Evolutionary conservation across 441 rosid genomes (phyloP), one percentile per base, ranked within the genome.

Genomic region (Erysimum cheiri): DNA sequence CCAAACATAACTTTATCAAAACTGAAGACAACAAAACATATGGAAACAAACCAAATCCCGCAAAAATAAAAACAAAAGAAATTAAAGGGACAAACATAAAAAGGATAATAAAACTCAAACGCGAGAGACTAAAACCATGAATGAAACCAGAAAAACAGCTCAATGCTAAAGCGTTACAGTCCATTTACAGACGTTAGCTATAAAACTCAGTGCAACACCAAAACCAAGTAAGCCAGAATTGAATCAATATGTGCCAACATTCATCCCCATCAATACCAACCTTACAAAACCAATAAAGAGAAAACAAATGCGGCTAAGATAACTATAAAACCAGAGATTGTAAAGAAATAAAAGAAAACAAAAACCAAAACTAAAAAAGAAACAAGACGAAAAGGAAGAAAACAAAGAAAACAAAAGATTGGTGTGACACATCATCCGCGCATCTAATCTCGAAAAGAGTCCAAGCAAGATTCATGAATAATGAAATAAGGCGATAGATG

Each of bases 151-250:
- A 66, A 22, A 1, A 41, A 11, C 43, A 67, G 47, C 47, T 22
- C 40, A 17, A 52, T 26, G 33, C 41, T 32, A 40, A 7, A 12
- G 44, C 61, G 44, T 60, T 44, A 60, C 33, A n/a, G 64, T 54
- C 13, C 57, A 53, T 8, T 13, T 67, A 3, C 12, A n/a, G 67
- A 36, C 26, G 33, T 46, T 26, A 29, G 6, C 4, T 6, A 40
- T 65, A 65, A 66, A 67, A 28, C 64, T 10, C 3, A 41, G 57
- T 13, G 73, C 8, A 60, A 12, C 67, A 31, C n/a, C 14, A 66
- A 67, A 67, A 53, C 69, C 52, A 55, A 72, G 47, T 56, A 57
- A 28, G 75, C 76, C 67, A 77, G 59, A 67, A 56, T 75, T 22
- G 33, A 78, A 50, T 11, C 15, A 74, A 66, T 12, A 6, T 35